phyloP scores from a whole-genome alignment of 345 rosid species.

The Salix udensis region DNA sequence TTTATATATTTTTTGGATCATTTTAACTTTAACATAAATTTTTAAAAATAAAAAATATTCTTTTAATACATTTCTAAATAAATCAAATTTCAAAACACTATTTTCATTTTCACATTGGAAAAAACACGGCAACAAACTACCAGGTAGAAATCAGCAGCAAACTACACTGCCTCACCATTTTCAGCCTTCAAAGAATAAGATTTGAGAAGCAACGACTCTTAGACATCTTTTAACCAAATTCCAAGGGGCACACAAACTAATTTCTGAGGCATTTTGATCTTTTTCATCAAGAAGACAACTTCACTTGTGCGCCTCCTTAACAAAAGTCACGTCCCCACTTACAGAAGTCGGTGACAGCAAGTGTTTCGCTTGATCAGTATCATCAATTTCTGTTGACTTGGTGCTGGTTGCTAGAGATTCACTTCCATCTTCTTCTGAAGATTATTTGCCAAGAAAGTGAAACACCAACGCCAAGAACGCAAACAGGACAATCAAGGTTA shows the following conservation, averaged over 20 bases:
- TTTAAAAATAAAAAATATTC: no score
- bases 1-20: no score
- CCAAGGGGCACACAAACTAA: neutral
- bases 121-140: no score
- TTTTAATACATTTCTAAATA: no score
- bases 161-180: neutral
- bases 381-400: slow-evolving; percentile 46
- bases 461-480: neutral
- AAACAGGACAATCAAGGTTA: neutral
- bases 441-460: slow-evolving; percentile 2
- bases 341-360: slow-evolving; percentile 36
- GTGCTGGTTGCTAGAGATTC: slow-evolving; percentile 40
- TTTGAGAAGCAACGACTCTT: neutral
- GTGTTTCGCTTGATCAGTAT: slow-evolving; percentile 48
- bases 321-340: slow-evolving; percentile 45
- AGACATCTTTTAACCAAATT: neutral
- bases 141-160: no score
- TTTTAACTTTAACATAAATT: no score
- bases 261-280: neutral
- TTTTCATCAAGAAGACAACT: neutral
- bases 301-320: slow-evolving; percentile 39
- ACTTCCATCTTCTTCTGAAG: slow-evolving; percentile 45
- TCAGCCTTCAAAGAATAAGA: slow-evolving; percentile 6
- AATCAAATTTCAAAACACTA: no score
- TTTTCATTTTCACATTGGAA: no score